phyloP scores from a whole-genome alignment of 345 rosid genomes.

The Brassica napus region DNA sequence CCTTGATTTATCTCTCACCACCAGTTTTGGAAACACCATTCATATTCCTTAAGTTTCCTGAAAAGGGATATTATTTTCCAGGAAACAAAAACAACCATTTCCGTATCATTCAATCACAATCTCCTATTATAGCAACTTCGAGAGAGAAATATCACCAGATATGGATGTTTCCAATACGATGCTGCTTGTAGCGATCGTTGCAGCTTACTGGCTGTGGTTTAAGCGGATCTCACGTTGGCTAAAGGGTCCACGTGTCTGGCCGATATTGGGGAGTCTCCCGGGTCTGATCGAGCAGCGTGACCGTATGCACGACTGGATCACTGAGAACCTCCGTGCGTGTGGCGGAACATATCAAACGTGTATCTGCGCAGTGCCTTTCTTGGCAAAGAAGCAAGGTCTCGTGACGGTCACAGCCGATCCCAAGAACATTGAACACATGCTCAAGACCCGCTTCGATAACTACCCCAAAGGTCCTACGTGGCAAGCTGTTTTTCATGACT shows the following conservation, averaged over 20 bases:
- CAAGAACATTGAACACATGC: conserved; percentile 75
- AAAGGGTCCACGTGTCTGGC: conserved; percentile 92
- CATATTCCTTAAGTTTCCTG: neutral
- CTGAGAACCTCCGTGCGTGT: conserved; percentile 85
- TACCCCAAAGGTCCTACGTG: conserved; percentile 98
- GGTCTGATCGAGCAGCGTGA: conserved; percentile 83
- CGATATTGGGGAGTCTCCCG: conserved; percentile 88
- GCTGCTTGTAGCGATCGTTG: conserved; percentile 56
- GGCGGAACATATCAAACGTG: conserved; percentile 98
- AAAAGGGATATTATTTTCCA: neutral
- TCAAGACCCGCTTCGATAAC: conserved; percentile 84
- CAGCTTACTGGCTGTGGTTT: conserved; percentile 82
- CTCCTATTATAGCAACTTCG: neutral
- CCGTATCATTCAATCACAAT: neutral
- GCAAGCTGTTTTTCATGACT: conserved; percentile 92
- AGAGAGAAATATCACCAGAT: conserved; percentile 2
- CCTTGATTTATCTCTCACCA: conserved; percentile 17
- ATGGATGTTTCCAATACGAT: conserved; percentile 70
- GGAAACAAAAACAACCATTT: neutral
- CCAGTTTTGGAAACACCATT: conserved; percentile 16
- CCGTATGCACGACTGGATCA: conserved; percentile 98
- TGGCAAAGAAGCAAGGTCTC: conserved; percentile 83
- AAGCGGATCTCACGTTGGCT: conserved; percentile 73
- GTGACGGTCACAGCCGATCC: conserved; percentile 98
- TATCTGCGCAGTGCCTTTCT: conserved; percentile 82